Percentiles rank a stretch among this genome's conserved stretches.
phyloP scores from a whole-genome alignment of 768 basidiomycete species.

The Auricularia sp. region DNA sequence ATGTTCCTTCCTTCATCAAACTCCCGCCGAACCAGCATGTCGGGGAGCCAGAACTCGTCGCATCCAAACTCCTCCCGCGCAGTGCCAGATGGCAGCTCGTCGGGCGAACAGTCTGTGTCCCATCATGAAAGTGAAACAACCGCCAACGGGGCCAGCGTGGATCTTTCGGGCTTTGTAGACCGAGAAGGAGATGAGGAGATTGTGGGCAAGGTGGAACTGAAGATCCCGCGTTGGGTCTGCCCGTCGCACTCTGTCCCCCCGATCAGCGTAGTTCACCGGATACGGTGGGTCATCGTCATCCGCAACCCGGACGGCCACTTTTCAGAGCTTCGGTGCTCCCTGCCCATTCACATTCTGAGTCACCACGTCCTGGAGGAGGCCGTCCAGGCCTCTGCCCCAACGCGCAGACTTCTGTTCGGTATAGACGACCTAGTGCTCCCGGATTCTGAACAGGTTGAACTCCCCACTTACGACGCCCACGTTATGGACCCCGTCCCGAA shows the following conservation, averaged over 20 bases:
- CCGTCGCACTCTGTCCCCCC: slow-evolving; percentile 73
- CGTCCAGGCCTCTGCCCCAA: slow-evolving; percentile 56
- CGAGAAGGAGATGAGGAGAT: slow-evolving; percentile 30
- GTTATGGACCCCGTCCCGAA: slow-evolving; percentile 73
- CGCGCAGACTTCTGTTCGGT: slow-evolving; percentile 59
- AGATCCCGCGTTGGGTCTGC: slow-evolving; percentile 49
- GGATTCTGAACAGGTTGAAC: slow-evolving; percentile 56
- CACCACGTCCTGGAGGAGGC: slow-evolving; percentile 65
- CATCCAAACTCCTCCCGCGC: not conserved
- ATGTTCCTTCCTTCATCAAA: not conserved
- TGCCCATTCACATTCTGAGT: slow-evolving; percentile 81
- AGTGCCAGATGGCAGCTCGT: slow-evolving; percentile 1
- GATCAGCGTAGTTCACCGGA: slow-evolving; percentile 62
- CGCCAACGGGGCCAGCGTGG: not conserved
- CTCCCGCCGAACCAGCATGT: not conserved
- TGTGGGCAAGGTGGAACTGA: slow-evolving; percentile 48
- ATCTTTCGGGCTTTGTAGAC: slow-evolving; percentile 12
- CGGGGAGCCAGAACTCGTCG: not conserved
- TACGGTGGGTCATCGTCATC: slow-evolving; percentile 73
- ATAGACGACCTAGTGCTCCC: slow-evolving; percentile 25
- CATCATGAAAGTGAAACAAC: not conserved
- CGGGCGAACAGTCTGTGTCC: not conserved
- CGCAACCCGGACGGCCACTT: slow-evolving; percentile 84
- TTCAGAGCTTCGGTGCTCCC: slow-evolving; percentile 88
- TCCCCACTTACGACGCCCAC: slow-evolving; percentile 86